These are phyloP conservation scores for Cucumis cinereus DNA, from an alignment of 306 rosid genomes.

Conservation along the genomic window DNA sequence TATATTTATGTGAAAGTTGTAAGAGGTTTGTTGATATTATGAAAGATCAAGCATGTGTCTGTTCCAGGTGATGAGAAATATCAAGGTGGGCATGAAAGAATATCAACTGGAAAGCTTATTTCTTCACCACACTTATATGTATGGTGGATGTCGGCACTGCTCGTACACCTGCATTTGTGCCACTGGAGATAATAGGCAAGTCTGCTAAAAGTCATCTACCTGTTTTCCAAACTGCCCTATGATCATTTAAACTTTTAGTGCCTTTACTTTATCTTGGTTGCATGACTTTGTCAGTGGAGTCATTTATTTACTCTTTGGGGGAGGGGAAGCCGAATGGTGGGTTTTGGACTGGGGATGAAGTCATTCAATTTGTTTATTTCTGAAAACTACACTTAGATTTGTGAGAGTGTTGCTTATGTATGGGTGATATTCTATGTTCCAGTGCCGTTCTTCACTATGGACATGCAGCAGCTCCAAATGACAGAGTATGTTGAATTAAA, in stretches of 20 bases:
- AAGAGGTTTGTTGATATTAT: background rate
- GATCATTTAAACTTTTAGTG: background rate
- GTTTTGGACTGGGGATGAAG: background rate
- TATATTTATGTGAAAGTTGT: background rate
- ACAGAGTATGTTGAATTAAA: constrained; percentile 34
- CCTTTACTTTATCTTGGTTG: background rate
- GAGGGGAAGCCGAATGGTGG: background rate
- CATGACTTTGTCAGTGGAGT: background rate
- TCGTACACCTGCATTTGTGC: constrained; percentile 95
- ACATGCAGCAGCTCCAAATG: constrained; percentile 95
- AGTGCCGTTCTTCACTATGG: constrained; percentile 91
- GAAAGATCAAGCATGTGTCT: background rate
- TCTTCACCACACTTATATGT: constrained; percentile 94
- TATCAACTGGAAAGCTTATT: constrained; percentile 86
- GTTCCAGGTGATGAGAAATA: constrained; percentile 67
- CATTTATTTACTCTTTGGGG: background rate
- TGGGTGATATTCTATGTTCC: constrained; percentile 20
- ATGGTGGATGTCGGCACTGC: constrained; percentile 96
- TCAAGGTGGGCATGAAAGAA: constrained; percentile 74
- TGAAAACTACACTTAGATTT: background rate
- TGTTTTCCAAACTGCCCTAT: background rate
- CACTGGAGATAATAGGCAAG: constrained; percentile 70
- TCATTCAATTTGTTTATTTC: background rate
- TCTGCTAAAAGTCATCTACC: background rate
- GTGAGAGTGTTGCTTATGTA: constrained; percentile 5